These are phyloP conservation scores for Phytophthora meadii DNA, from an alignment of 352 stramenopile species.

Conservation along the genomic window DNA sequence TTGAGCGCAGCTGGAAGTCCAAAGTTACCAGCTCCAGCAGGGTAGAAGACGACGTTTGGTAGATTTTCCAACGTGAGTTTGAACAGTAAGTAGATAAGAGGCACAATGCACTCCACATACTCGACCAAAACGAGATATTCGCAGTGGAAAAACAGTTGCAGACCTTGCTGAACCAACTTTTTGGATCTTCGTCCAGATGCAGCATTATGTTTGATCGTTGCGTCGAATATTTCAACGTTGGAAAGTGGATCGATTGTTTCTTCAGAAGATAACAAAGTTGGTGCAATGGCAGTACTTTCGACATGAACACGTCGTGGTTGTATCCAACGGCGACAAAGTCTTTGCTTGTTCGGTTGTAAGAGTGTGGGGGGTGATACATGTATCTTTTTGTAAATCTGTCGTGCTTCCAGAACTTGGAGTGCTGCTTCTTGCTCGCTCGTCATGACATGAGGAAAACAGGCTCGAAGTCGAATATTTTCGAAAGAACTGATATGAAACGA, in stretches of 20 bases:
- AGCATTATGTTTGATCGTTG: neutral
- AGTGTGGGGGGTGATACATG: neutral
- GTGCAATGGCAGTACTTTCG: neutral
- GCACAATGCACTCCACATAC: constrained; percentile 37
- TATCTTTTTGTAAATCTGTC: neutral
- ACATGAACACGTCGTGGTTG: neutral
- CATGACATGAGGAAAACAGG: constrained; percentile 1
- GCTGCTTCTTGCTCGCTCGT: neutral
- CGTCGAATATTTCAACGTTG: neutral
- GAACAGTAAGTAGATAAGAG: constrained; percentile 37
- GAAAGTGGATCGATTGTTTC: neutral
- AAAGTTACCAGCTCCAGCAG: constrained; percentile 7
- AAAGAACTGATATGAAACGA: constrained; percentile 2
- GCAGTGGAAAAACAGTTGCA: constrained; percentile 41
- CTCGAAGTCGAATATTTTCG: constrained; percentile 1
- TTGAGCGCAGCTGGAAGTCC: neutral
- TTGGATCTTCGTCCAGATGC: constrained; percentile 1
- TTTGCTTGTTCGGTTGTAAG: neutral
- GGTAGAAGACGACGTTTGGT: constrained; percentile 42
- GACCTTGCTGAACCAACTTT: constrained; percentile 11
- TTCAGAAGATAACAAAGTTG: neutral
- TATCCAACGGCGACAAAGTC: neutral
- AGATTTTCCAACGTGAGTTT: constrained; percentile 36
- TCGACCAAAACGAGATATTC: constrained; percentile 34
- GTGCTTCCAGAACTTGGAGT: neutral